Base-by-base conservation (phyloP, 1,139 yeast genomes). In the Debaryomyces singareniensis region DNA sequence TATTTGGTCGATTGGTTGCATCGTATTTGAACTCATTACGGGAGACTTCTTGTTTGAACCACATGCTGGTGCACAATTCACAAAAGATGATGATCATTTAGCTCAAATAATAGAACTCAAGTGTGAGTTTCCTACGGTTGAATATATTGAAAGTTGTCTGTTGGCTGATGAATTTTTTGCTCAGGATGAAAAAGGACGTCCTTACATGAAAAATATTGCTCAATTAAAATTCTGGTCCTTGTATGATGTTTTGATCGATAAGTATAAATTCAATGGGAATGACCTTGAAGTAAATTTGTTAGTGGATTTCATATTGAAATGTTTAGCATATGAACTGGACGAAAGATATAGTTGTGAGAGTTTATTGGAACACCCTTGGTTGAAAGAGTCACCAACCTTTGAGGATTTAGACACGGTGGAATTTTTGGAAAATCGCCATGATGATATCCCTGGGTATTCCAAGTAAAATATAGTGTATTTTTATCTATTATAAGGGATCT, bases 1-100 rank as follows among this genome's bases (percentile, higher is more conserved):
- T 51, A 62, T 82, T 28, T 85, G 95, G 95, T 78, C 89, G 23
- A 61, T 78, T 50, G 94, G 89, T 0, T 85, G 95, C 57, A 65
- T 86, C 44, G 61, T 80, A 4, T 85, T 85, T 51, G 95, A 85
- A 55, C 64, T 85, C 24, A 57, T 85, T 31, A 84, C 95, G 3
- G 94, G 94, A 4, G 95, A 86, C 53, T 85, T 79, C 46, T 55
- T 85, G 30, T 86, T 85, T 54, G 93, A 84, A 49, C 95, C 95
- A 7, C 81, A 75, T 34, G 71, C 69, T 32, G 86, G 87, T 5
- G 59, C 61, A 31, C 47, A 53, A 11, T 84, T 79, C 48, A 58
- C 69, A 35, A 81, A 82, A 49, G 87, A 83, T 50, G 95, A 85
- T 43, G 95, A 85, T 53, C 95, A 85, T 53, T 54, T 85, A 40